Evolutionary conservation across 306 rosid genomes (phyloP), one percentile per base, ranked within the genome.

Genomic region (Cicer arietinum): DNA sequence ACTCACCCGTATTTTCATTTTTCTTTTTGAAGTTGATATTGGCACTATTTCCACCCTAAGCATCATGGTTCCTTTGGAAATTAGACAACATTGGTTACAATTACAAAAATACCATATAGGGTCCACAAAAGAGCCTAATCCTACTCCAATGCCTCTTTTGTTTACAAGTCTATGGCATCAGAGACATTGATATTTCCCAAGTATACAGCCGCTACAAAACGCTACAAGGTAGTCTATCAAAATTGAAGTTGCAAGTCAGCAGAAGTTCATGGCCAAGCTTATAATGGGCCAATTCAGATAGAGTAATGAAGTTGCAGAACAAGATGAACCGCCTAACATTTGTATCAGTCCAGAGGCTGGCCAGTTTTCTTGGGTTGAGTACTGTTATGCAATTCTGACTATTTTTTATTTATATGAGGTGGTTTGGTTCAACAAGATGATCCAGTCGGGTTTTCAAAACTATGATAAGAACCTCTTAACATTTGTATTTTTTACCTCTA

Each of bases 401-500:
- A 54, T 9, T 54, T 54, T 18, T 17, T 4, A 16, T 53, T 54
- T 54, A 18, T 53, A 53, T 18, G 13, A 54, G 61, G 13, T 17
- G 12, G 9, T 17, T 54, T 18, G 20, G 37, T 54, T 54, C 60
- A 18, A 54, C 12, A 7, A 8, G 35, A 54, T 18, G 37, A 1
- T 50, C 52, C 69, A 20, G 10, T 20, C 25, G 7, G 3, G 68
- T 14, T 37, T 62, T 62, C 30, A 39, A 20, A 62, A 62, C 22
- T 12, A 61, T 7, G 67, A 40, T 37, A 46, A 14, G 22, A 78
- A n/a, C 12, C 47, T 35, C 70, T 66, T 65, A n/a, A 18, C 4
- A 8, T 39, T 57, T 13, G 57, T 13, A 73, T 65, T 41, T 56
- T 66, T 41, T 65, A 68, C 64, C 64, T n/a, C 37, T 13, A 5